Percentiles rank a stretch among this genome's conserved stretches.
phyloP scores from a whole-genome alignment of 2,329 filamentous ascomycete species.

The Colletotrichum abscissum region DNA sequence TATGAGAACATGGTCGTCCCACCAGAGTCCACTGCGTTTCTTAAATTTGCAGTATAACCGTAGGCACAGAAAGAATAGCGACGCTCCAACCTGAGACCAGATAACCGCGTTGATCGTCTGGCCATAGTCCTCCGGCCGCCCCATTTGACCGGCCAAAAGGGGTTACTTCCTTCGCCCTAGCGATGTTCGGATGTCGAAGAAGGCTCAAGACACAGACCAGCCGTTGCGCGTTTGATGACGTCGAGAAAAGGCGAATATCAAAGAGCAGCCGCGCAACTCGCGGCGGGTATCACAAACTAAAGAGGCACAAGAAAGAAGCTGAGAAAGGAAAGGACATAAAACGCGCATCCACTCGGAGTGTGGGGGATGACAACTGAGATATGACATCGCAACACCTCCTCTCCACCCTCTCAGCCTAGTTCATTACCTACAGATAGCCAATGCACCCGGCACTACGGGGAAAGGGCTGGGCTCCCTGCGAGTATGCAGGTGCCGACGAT shows the following conservation, averaged over 20 bases:
- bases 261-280: not conserved
- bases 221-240: not conserved
- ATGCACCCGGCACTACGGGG: not conserved
- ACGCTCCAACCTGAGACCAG: slow-evolving; percentile 38
- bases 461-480: not conserved
- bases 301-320: slow-evolving; percentile 6
- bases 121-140: slow-evolving; percentile 26
- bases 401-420: not conserved
- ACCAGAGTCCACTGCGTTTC: slow-evolving; percentile 41
- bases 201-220: slow-evolving; percentile 10
- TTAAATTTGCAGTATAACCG: slow-evolving; percentile 41
- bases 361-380: slow-evolving; percentile 21
- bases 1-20: slow-evolving; percentile 43
- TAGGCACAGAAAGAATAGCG: slow-evolving; percentile 37
- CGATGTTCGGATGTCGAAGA: not conserved
- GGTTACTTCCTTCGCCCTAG: not conserved
- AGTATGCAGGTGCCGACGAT: slow-evolving; percentile 8
- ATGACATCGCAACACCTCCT: not conserved
- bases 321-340: not conserved
- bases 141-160: slow-evolving; percentile 26
- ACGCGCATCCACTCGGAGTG: not conserved
- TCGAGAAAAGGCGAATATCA: not conserved
- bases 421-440: not conserved
- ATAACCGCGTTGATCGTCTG: slow-evolving; percentile 31
- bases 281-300: not conserved